Evolutionary conservation across 129 eudicot species (phyloP), one percentile per base, ranked within the genome.

Genomic region (Tanacetum coccineum): DNA sequence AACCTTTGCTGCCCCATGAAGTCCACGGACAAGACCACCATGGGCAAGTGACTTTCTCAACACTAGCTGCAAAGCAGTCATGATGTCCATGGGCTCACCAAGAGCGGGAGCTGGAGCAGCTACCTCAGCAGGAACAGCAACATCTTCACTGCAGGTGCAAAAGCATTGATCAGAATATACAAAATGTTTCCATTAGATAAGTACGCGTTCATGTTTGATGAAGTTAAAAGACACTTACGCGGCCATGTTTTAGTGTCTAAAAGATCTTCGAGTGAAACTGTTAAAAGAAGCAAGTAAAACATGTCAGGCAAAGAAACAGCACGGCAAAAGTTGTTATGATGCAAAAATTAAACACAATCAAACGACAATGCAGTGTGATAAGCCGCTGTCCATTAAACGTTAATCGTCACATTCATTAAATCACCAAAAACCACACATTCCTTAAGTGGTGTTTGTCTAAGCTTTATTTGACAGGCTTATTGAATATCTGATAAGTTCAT

Each of bases 1-100:
- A 3, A 84, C 94, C 82, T 94, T 94, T 13, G 97, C 99, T 49
- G 88, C 90, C 71, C 80, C 99, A 17, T 94, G 97, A 58, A 94
- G 97, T 22, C 99, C 97, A 68, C 95, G 92, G 1, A 78, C 65
- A 51, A 94, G 95, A 36, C 99, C 99, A 54, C 97, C 90, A 69
- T 94, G 95, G 52, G 99, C 97, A 60, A 81, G 81, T 5, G 97
- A 87, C 73, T 89, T 89, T 71, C 80, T 89, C 47, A 94, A 74
- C 67, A 94, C 97, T 66, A 87, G 87, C 61, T 94, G 99, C 81
- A 94, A 74, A 1, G 95, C 99, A 5, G 99, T 89, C 95, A 87
- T 87, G 58, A 81, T 87, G 73, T 94, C 99, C 99, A 94, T 94
- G 8, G 92, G 85, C 81, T 94, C 99, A 61, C 95, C 99, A 39